A percentile compares a stretch with the other conserved stretches of the same genome.
Conservation (phyloP, 441 rosid genomes). For the Euphorbia celastroides region DNA sequence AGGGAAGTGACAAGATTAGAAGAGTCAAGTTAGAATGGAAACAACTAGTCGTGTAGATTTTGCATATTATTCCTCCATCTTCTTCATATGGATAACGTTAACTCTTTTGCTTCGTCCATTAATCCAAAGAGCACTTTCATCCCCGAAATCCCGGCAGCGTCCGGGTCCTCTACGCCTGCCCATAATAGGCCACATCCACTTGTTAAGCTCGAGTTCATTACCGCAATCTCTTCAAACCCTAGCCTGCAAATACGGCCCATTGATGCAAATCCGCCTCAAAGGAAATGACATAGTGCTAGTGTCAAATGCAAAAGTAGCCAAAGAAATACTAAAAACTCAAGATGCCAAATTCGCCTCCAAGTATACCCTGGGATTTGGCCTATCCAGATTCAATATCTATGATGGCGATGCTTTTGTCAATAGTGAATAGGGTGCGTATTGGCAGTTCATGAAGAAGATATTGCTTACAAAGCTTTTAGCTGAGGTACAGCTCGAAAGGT, state of each 20-base stretch:
- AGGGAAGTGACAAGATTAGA: background rate
- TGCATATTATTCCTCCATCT: background rate
- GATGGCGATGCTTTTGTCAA: conserved; percentile 16
- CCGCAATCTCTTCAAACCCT: conserved; percentile 14
- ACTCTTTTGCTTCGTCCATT: conserved; percentile 3
- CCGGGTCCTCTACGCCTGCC: conserved; percentile 12
- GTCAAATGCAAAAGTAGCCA: conserved; percentile 4
- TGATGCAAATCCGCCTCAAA: conserved; percentile 1
- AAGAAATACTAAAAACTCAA: conserved; percentile 13
- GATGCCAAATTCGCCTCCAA: conserved; percentile 15
- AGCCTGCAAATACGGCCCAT: conserved; percentile 8
- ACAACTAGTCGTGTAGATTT: background rate
- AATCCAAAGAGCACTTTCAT: background rate
- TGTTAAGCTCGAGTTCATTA: conserved; percentile 8
- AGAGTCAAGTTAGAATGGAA: background rate
- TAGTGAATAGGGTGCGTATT: conserved; percentile 5
- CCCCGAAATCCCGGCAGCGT: background rate
- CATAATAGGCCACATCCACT: conserved; percentile 19
- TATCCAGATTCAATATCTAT: conserved; percentile 14
- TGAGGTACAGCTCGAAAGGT: conserved; percentile 5
- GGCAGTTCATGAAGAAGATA: conserved; percentile 19
- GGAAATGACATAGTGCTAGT: conserved; percentile 2
- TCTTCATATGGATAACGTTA: conserved; percentile 6
- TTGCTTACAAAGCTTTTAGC: conserved; percentile 14
- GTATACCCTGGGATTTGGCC: conserved; percentile 12